phyloP scores from a whole-genome alignment of 805 yeast species.

The Lachancea sp. region DNA sequence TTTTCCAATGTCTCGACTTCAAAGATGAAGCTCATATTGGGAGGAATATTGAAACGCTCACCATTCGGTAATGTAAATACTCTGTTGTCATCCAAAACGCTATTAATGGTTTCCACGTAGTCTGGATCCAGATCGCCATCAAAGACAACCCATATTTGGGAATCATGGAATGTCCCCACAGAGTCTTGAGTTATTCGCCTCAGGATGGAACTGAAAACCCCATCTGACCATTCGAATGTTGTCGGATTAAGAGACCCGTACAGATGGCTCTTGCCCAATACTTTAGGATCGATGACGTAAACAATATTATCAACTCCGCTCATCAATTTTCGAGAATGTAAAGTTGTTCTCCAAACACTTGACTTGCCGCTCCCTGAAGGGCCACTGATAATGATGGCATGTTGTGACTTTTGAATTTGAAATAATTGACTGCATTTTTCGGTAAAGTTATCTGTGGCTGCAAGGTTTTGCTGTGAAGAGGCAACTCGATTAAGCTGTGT shows the following conservation, averaged over 20 bases:
- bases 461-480: conserved; percentile 33
- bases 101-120: conserved; percentile 87
- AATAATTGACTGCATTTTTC: conserved; percentile 54
- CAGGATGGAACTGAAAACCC: conserved; percentile 63
- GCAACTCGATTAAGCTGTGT: conserved; percentile 23
- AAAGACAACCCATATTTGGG: conserved; percentile 71
- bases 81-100: conserved; percentile 85
- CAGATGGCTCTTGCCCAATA: conserved; percentile 54
- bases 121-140: conserved; percentile 93
- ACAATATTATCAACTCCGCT: conserved; percentile 36
- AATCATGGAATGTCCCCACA: conserved; percentile 32
- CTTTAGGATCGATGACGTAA: conserved; percentile 67
- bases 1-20: conserved; percentile 61
- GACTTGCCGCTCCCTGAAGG: conserved; percentile 71
- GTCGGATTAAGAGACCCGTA: conserved; percentile 68
- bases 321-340: conserved; percentile 37
- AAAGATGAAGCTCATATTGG: conserved; percentile 59
- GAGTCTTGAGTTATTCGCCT: conserved; percentile 41
- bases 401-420: conserved; percentile 55
- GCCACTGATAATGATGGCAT: conserved; percentile 81
- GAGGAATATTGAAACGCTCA: conserved; percentile 66
- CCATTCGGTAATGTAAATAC: conserved; percentile 82
- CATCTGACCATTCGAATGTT: conserved; percentile 91
- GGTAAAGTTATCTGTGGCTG: conserved; percentile 39
- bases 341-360: conserved; percentile 42